Base-by-base conservation (phyloP, 2,329 filamentous ascomycete genomes). In the Verticillium dahliae region DNA sequence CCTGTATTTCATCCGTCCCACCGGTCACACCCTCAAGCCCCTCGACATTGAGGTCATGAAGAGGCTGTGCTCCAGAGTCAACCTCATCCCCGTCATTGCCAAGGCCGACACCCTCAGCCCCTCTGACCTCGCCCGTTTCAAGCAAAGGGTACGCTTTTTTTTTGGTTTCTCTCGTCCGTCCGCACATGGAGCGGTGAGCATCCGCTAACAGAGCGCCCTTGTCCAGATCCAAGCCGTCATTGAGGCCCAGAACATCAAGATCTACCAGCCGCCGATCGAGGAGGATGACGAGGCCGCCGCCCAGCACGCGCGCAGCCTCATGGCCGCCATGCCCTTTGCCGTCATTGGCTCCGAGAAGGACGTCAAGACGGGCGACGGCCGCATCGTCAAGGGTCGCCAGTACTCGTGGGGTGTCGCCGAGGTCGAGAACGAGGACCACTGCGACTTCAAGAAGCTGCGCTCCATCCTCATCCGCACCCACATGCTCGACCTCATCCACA, bases 21-120 rank as follows among this genome's bases (percentile, higher is more conserved):
- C 95, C 61, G 96, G 95, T 74, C 95, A 99, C 85, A 97, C 94
- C 69, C 81, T 99, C 71, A 99, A 99, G 88, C 95, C 95, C 63
- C 85, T 99, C 66, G 95, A 99, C 76, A 99, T 99, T 72, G 95
- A 99, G 83, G 95, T 99, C 65, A 99, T 99, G 95, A 99, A 98
- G 88, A 90, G 95, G 74, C 86, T 99, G 67, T 97, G 92, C 85
- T 95, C 95, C 63, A 91, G 95, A 74, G 95, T 99, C 77, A 99
- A 99, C 82, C 80, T 99, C 75, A 99, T 99, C 67, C 95, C 95
- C 67, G 95, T 99, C 70, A 91, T 99, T 73, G 95, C 96, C 74
- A 99, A 99, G 87, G 95, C 95, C 65, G 95, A 99, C 76, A 99
- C 95, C 33, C 85, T 99, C 72, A 98, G 93, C 81, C 94, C 94